Evolutionary conservation across 192 early-diverging fungal species (phyloP).

Genomic region (Entomortierella beljakovae): DNA sequence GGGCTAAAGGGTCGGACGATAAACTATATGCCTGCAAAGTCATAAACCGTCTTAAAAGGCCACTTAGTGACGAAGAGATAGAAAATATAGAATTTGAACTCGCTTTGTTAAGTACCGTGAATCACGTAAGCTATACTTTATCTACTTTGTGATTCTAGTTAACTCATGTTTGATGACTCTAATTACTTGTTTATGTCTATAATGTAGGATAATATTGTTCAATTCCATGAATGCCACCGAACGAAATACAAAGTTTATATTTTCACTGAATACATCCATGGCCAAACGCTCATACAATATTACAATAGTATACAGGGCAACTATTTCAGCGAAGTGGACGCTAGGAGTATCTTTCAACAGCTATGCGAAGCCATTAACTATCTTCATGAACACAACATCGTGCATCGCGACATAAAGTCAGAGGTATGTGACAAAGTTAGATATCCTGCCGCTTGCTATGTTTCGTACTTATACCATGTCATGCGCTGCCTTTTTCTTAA

Average conservation of each 20-base stretch:
- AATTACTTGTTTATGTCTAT: background rate
- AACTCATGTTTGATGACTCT: background rate
- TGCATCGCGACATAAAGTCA: slow-evolving; percentile 51
- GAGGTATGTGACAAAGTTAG: slow-evolving; percentile 12
- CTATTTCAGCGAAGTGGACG: slow-evolving; percentile 7
- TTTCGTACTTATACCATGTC: background rate
- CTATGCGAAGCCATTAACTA: slow-evolving; percentile 32
- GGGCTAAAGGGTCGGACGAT: background rate
- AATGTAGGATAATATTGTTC: slow-evolving; percentile 29
- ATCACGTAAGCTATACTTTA: slow-evolving; percentile 26
- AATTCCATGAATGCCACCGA: slow-evolving; percentile 6
- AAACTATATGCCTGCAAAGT: slow-evolving; percentile 31
- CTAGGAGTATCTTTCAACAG: slow-evolving; percentile 27
- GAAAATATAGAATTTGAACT: slow-evolving; percentile 23
- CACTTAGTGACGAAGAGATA: background rate
- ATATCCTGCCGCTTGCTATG: background rate
- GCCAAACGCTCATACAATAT: slow-evolving; percentile 1
- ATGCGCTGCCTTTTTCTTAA: background rate
- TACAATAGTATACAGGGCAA: background rate
- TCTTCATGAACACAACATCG: slow-evolving; percentile 12
- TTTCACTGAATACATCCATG: slow-evolving; percentile 31
- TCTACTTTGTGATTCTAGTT: background rate
- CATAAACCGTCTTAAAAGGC: background rate
- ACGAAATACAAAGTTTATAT: slow-evolving; percentile 9
- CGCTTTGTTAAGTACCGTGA: background rate